These are phyloP conservation scores for Euptelea pleiosperma DNA, from an alignment of 164 flowering plant species.

Conservation along the genomic window DNA sequence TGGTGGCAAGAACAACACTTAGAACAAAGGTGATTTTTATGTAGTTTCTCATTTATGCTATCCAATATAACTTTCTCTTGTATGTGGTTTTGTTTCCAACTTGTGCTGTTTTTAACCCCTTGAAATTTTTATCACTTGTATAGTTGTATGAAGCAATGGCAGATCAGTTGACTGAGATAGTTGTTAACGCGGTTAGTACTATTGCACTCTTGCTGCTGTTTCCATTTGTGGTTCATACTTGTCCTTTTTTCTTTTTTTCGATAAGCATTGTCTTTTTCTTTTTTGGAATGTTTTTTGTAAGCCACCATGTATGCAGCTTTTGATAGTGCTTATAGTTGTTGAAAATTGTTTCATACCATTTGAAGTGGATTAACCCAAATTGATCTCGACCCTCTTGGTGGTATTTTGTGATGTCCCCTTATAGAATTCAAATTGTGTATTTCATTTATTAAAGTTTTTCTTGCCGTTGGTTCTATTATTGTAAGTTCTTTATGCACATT, in stretches of 20 bases:
- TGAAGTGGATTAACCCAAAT: no score
- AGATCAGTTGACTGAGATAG: constrained; percentile 95
- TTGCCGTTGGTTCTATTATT: no score
- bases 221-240: not conserved
- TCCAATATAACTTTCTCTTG: not conserved
- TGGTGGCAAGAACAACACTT: constrained; percentile 97
- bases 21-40: constrained; percentile 75
- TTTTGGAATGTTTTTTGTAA: no score
- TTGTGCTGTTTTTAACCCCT: not conserved
- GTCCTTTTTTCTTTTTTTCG: not conserved
- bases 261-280: no score
- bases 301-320: no score
- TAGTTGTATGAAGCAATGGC: constrained; percentile 92
- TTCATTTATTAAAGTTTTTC: no score
- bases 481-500: no score
- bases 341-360: no score
- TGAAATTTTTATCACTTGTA: constrained; percentile 7
- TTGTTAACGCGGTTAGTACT: constrained; percentile 76
- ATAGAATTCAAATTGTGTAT: no score
- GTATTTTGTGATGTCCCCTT: no score
- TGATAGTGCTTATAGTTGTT: not conserved
- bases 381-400: no score
- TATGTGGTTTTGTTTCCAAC: not conserved
- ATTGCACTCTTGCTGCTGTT: no score
- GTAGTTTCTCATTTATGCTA: not conserved